These are phyloP conservation scores for Amborella trichopoda DNA, from an alignment of 164 flowering plant genomes.

Conservation along the genomic window DNA sequence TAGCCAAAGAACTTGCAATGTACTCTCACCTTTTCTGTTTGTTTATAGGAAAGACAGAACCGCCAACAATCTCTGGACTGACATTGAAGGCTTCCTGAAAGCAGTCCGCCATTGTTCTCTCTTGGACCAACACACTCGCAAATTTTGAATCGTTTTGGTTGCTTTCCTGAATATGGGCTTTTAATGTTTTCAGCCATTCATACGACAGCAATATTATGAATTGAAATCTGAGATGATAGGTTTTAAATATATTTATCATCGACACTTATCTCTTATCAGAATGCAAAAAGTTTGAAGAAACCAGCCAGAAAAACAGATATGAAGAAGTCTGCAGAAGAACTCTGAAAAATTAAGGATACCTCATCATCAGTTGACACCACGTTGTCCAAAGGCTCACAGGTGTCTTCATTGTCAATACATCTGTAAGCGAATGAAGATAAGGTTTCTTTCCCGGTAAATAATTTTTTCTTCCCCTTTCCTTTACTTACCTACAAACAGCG, in stretches of 20 bases:
- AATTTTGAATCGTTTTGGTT: conserved; percentile 14
- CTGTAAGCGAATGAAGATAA: conserved; percentile 19
- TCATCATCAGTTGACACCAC: too few relatives aligned
- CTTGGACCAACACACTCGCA: conserved; percentile 14
- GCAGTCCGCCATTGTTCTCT: conserved; percentile 43
- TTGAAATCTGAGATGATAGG: not conserved
- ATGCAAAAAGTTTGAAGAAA: not conserved
- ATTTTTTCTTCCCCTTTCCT: conserved; percentile 18
- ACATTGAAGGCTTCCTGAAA: conserved; percentile 58
- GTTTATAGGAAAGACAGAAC: conserved; percentile 12
- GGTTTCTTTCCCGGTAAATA: conserved; percentile 17
- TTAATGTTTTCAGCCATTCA: not conserved
- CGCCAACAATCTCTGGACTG: conserved; percentile 18
- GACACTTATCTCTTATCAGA: not conserved
- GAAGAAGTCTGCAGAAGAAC: too few relatives aligned
- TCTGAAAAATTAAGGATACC: too few relatives aligned
- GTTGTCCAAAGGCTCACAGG: too few relatives aligned
- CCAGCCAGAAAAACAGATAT: not conserved
- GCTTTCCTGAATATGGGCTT: not conserved
- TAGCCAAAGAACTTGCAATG: not conserved
- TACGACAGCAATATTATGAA: conserved; percentile 15
- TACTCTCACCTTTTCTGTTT: conserved; percentile 31
- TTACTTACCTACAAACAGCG: conserved; percentile 24
- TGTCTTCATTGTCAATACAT: conserved; percentile 19
- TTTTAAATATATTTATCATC: not conserved